Evolutionary conservation across 495 filamentous ascomycete species (phyloP), one percentile per base, ranked within the genome.

Genomic region (Staphylotrichum tortipilum): DNA sequence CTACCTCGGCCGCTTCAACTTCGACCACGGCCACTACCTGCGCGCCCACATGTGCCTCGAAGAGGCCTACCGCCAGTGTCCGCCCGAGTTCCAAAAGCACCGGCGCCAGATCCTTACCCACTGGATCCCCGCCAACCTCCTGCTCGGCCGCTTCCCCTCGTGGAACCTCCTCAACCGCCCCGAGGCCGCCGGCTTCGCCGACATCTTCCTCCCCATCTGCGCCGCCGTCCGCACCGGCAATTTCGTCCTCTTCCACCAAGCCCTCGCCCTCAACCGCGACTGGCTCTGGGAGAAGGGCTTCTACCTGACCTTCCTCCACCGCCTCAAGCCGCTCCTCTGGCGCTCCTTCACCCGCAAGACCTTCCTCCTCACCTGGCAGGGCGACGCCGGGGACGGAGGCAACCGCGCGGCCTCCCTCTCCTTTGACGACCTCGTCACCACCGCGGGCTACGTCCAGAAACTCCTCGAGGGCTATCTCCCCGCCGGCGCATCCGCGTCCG

Each of bases 1-100:
- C 68, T 96, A 95, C 60, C 84, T 95, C 15, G 91, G 91, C 24
- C 84, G 89, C 33, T 95, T 90, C 60, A 76, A 85, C 51, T 89
- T 95, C 59, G 79, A 82, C 47, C 88, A 86, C 52, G 83, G 77
- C 36, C 82, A 94, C 56, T 95, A 86, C 67, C 80, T 78, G 55
- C 77, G 79, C 12, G 86, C 91, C 0, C 79, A 82, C 45, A 71
- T 78, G 22, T 86, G 81, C 34, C 72, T 95, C 11, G 80, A 90
- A 57, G 72, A 80, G 22, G 86, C 91, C 2, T 95, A 95, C 67
- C 68, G 80, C 26, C 84, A 94, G 67, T 86, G 84, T 43, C 87
- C 83, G 31, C 68, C 72, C 3, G 68, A 67, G 35, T 87, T 82
- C 58, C 60, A 80, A 12, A 78, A 76, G 21, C 90, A 95, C 61